Percentiles rank a stretch among this genome's conserved stretches.
These are phyloP conservation scores for Vaccinium myrtillus DNA, from an alignment of 148 eudicot genomes.

Conservation along the genomic window DNA sequence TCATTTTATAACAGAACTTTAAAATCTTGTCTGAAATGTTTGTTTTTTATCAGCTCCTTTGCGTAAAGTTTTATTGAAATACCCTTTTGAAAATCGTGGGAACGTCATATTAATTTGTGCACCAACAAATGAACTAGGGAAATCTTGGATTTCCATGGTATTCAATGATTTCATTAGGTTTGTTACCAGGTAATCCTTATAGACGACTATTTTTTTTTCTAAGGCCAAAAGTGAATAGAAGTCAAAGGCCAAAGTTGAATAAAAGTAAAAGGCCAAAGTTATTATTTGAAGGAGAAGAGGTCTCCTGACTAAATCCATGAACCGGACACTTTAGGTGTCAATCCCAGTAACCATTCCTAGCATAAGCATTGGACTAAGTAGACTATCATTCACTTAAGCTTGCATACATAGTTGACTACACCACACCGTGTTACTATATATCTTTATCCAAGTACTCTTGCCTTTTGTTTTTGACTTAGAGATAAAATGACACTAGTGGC, in stretches of 20 bases:
- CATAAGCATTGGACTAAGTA: not conserved
- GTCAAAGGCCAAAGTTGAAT: no score
- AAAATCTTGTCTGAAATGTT: not conserved
- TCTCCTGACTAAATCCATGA: not conserved
- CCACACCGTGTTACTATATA: not conserved
- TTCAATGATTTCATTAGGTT: not conserved
- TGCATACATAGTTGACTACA: not conserved
- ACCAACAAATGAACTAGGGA: not conserved
- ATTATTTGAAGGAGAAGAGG: no score
- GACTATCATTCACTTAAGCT: not conserved
- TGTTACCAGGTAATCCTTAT: no score
- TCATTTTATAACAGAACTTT: not conserved
- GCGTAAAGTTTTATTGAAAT: not conserved
- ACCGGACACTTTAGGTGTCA: not conserved
- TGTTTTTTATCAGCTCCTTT: not conserved
- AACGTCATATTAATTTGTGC: not conserved
- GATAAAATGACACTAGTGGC: not conserved
- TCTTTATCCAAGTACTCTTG: not conserved
- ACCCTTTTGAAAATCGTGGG: constrained; percentile 2
- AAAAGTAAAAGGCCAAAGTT: no score
- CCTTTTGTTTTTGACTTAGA: not conserved
- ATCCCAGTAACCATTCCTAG: not conserved
- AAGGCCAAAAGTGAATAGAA: no score
- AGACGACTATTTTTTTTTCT: not conserved
- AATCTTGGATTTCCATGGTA: not conserved